Conservation (phyloP, 2,329 filamentous ascomycete species). For the Metarhizium brunneum region DNA sequence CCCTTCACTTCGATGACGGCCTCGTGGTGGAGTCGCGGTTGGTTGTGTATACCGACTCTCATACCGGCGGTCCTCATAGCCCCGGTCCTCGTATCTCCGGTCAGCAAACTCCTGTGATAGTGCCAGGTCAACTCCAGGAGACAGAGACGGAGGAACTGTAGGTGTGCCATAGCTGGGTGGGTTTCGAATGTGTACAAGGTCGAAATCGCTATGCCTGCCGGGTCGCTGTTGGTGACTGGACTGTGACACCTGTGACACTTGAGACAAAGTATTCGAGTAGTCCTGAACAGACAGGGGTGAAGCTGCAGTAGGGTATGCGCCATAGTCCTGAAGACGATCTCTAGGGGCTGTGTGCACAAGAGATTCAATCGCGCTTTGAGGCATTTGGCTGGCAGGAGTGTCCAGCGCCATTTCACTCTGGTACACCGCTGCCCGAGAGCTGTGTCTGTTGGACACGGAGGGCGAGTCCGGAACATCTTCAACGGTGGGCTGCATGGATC, state of each 20-base stretch:
- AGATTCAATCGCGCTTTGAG: conserved; percentile 18
- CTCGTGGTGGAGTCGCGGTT: conserved; percentile 32
- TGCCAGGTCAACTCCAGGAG: conserved; percentile 50
- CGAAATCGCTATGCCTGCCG: conserved; percentile 25
- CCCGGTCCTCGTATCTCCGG: conserved; percentile 46
- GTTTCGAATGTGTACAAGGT: conserved; percentile 22
- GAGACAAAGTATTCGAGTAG: conserved; percentile 23
- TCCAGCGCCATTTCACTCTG: conserved; percentile 32
- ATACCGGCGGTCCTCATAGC: conserved; percentile 15
- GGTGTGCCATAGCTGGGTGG: conserved; percentile 32
- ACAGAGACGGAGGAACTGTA: conserved; percentile 45
- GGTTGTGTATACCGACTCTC: conserved; percentile 35
- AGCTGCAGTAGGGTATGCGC: conserved; percentile 12
- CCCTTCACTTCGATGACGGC: conserved; percentile 26
- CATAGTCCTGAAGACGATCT: conserved; percentile 12
- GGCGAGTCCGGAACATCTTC: conserved; percentile 54
- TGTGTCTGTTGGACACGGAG: conserved; percentile 16
- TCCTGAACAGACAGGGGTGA: conserved; percentile 24
- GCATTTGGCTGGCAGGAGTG: conserved; percentile 29
- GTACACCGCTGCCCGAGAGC: conserved; percentile 12
- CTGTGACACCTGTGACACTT: conserved; percentile 16
- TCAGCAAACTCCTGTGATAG: conserved; percentile 49
- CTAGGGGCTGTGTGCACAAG: conserved; percentile 9
- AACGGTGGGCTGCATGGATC: conserved; percentile 51
- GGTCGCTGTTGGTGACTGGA: conserved; percentile 21